phyloP scores from a whole-genome alignment of 129 eudicot genomes.

The Flaveria robusta region DNA sequence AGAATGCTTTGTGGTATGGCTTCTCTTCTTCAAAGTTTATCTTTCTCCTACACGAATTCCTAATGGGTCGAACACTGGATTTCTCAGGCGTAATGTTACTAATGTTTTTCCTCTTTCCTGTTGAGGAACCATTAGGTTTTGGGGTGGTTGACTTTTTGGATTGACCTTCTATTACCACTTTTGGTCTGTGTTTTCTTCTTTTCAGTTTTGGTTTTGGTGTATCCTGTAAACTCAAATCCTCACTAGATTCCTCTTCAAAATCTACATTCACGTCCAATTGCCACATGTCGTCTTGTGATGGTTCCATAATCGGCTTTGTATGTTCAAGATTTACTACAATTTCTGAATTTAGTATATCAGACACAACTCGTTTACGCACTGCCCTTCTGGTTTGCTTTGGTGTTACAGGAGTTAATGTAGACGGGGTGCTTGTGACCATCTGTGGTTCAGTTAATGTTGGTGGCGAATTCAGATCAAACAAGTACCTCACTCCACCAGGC shows the following conservation, averaged over 20 bases:
- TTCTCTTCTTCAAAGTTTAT: constrained; percentile 55
- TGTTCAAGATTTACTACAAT: constrained; percentile 29
- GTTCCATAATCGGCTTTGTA: constrained; percentile 29
- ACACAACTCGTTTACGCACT: constrained; percentile 22
- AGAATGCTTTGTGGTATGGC: constrained; percentile 19
- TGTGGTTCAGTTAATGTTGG: constrained; percentile 42
- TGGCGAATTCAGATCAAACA: constrained; percentile 56
- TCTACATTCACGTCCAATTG: constrained; percentile 46
- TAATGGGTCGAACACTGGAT: constrained; percentile 25
- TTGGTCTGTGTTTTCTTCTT: constrained; percentile 76
- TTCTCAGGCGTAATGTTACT: constrained; percentile 32
- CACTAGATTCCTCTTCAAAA: constrained; percentile 52
- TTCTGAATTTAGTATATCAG: constrained; percentile 21
- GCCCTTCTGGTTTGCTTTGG: constrained; percentile 50
- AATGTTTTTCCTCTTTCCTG: constrained; percentile 49
- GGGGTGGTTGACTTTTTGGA: constrained; percentile 52
- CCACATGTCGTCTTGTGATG: constrained; percentile 37
- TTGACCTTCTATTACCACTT: constrained; percentile 71
- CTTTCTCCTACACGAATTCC: constrained; percentile 59
- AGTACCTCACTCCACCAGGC: constrained; percentile 29
- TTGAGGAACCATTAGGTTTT: constrained; percentile 35
- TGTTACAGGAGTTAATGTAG: constrained; percentile 57
- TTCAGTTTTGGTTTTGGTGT: constrained; percentile 66
- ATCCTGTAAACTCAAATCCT: constrained; percentile 40
- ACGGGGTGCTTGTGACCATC: background rate